Evolutionary conservation across 805 yeast genomes (phyloP).

Genomic region (Lachancea dasiensis): DNA sequence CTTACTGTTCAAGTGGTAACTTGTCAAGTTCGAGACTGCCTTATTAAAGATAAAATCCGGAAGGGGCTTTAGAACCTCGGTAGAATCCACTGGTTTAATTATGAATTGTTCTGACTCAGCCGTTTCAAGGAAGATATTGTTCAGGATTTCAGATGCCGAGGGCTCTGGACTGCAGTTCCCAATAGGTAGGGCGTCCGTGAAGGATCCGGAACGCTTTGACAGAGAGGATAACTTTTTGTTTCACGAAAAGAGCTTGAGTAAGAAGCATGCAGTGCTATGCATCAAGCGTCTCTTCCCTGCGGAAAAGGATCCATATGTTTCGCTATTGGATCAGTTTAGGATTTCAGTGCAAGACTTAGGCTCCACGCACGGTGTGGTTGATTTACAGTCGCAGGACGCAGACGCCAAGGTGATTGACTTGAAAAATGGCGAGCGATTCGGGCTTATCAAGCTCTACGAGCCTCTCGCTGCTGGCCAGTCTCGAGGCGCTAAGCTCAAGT

Average conservation of each 20-base stretch:
- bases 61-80: no score
- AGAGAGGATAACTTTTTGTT: slow-evolving; percentile 18
- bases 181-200: slow-evolving; percentile 19
- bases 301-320: slow-evolving; percentile 6
- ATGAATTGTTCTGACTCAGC: slow-evolving; percentile 3
- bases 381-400: slow-evolving; percentile 17
- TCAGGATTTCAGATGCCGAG: slow-evolving; percentile 7
- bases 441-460: slow-evolving; percentile 14
- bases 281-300: slow-evolving; percentile 17
- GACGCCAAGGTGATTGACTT: slow-evolving; percentile 20
- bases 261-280: slow-evolving; percentile 22
- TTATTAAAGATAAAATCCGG: no score
- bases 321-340: slow-evolving; percentile 18
- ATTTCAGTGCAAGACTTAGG: slow-evolving; percentile 21
- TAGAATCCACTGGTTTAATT: background rate
- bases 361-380: slow-evolving; percentile 23
- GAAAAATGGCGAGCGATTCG: slow-evolving; percentile 25
- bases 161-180: slow-evolving; percentile 11
- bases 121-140: slow-evolving; percentile 4
- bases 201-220: slow-evolving; percentile 14
- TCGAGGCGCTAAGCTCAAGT: slow-evolving; percentile 22
- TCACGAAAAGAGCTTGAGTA: slow-evolving; percentile 19
- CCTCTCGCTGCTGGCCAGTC: slow-evolving; percentile 15
- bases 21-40: background rate
- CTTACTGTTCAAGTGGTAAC: background rate